These are phyloP conservation scores for Pinus tabuliformis DNA, from an alignment of 75 land plant genomes.

Conservation along the genomic window DNA sequence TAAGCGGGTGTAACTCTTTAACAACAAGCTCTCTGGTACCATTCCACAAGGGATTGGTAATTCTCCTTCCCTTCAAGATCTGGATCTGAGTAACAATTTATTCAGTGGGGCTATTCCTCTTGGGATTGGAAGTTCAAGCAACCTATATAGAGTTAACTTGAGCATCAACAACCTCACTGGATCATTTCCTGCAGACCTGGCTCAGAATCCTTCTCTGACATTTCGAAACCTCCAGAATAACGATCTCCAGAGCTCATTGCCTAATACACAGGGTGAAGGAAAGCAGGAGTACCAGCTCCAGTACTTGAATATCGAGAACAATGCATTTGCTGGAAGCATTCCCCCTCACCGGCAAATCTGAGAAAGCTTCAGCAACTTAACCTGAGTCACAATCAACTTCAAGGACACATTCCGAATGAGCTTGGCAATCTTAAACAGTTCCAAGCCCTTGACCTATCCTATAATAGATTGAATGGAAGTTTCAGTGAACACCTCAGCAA, in stretches of 20 bases:
- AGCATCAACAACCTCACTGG: constrained; percentile 60
- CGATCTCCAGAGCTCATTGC: constrained; percentile 50
- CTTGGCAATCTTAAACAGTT: constrained; percentile 37
- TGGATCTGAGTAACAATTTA: constrained; percentile 69
- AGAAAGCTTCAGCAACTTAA: constrained; percentile 27
- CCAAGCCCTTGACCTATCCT: constrained; percentile 48
- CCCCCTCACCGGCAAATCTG: constrained; percentile 31
- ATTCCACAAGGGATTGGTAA: constrained; percentile 54
- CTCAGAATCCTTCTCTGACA: constrained; percentile 35
- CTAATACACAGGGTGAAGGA: constrained; percentile 32
- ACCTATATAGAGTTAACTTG: constrained; percentile 65
- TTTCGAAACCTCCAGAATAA: constrained; percentile 48
- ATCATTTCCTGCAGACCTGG: constrained; percentile 11
- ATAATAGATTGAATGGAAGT: constrained; percentile 48
- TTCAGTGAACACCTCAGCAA: constrained; percentile 42
- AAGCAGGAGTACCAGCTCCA: constrained; percentile 25
- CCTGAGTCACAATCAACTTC: constrained; percentile 37
- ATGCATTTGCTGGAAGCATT: constrained; percentile 31
- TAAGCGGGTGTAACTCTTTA: constrained; percentile 81
- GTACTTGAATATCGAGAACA: constrained; percentile 34
- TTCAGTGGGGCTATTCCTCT: constrained; percentile 48
- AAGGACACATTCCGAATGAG: constrained; percentile 57
- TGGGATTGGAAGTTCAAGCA: constrained; percentile 41
- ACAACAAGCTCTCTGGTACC: constrained; percentile 64
- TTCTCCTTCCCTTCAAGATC: constrained; percentile 47